These are phyloP conservation scores for Tagetes erecta DNA, from an alignment of 129 eudicot genomes.

Conservation along the genomic window DNA sequence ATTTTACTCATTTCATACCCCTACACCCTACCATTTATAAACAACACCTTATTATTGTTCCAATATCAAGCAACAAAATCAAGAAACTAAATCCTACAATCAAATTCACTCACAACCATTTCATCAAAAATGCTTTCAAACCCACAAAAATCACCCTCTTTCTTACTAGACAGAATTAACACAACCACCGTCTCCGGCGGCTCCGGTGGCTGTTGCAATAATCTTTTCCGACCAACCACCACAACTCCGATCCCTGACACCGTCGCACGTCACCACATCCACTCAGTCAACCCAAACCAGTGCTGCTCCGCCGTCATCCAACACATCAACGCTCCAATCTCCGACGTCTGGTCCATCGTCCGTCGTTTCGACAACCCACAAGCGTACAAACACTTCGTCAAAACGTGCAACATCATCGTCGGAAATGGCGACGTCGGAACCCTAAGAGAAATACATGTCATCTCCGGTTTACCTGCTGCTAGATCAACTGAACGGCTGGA, in stretches of 20 bases:
- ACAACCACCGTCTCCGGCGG: conserved; percentile 34
- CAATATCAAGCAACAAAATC: not conserved
- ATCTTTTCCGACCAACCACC: conserved; percentile 21
- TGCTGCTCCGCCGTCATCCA: conserved; percentile 83
- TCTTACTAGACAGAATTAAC: conserved; percentile 49
- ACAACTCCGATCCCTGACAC: conserved; percentile 52
- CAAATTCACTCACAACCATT: not conserved
- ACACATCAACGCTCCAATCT: conserved; percentile 62
- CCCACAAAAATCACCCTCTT: conserved; percentile 53
- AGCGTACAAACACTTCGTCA: conserved; percentile 85
- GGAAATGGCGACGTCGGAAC: conserved; percentile 80
- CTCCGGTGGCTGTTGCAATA: conserved; percentile 23
- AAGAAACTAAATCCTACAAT: conserved; percentile 11
- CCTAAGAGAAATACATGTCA: conserved; percentile 67
- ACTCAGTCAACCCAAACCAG: conserved; percentile 63
- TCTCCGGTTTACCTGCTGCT: conserved; percentile 89
- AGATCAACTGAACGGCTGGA: conserved; percentile 69
- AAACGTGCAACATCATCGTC: conserved; percentile 66
- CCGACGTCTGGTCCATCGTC: conserved; percentile 75
- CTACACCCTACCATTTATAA: conserved; percentile 26
- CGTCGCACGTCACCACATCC: conserved; percentile 60
- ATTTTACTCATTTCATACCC: conserved; percentile 34
- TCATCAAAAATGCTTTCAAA: conserved; percentile 50
- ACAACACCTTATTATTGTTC: not conserved
- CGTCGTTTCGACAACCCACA: conserved; percentile 96